Evolutionary conservation across 2,329 filamentous ascomycete species (phyloP).

Genomic region (Colletotrichum aenigma): DNA sequence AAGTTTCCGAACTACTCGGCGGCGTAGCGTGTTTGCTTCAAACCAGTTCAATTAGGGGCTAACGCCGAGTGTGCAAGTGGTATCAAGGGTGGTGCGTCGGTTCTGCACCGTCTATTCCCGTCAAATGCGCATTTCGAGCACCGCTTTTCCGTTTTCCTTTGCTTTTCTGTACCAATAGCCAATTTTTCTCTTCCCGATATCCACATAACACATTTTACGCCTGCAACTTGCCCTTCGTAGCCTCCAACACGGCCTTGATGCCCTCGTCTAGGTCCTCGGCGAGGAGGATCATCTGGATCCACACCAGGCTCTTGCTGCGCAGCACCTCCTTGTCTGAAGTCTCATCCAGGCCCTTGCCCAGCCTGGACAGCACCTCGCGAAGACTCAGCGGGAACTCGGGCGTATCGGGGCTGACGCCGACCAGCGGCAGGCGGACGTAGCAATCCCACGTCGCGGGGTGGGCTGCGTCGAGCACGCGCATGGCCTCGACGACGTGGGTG

Average conservation of each 20-base stretch:
- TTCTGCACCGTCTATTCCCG: constrained; percentile 8
- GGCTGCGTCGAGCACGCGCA: constrained; percentile 64
- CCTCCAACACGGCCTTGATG: constrained; percentile 59
- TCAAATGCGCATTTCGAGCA: neutral
- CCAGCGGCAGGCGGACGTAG: constrained; percentile 71
- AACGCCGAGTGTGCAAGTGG: constrained; percentile 9
- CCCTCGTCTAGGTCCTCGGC: constrained; percentile 57
- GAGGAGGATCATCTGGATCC: constrained; percentile 59
- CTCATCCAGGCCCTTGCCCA: constrained; percentile 56
- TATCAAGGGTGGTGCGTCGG: constrained; percentile 9
- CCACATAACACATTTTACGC: constrained; percentile 1
- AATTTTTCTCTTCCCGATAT: neutral
- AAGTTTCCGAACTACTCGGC: constrained; percentile 14
- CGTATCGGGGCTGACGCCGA: constrained; percentile 66
- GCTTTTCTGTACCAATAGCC: neutral
- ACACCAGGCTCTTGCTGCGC: constrained; percentile 52
- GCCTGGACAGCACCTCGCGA: constrained; percentile 63
- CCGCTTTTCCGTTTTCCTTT: neutral
- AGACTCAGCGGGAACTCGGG: constrained; percentile 76
- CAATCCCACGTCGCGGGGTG: constrained; percentile 71
- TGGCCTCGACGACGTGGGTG: constrained; percentile 72
- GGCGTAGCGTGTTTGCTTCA: neutral
- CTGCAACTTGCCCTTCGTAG: constrained; percentile 45
- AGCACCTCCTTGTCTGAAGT: constrained; percentile 52
- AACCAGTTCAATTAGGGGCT: constrained; percentile 6